Evolutionary conservation across 1,284 basidiomycete genomes (phyloP).

Genomic region (Leccinum subrobustum): DNA sequence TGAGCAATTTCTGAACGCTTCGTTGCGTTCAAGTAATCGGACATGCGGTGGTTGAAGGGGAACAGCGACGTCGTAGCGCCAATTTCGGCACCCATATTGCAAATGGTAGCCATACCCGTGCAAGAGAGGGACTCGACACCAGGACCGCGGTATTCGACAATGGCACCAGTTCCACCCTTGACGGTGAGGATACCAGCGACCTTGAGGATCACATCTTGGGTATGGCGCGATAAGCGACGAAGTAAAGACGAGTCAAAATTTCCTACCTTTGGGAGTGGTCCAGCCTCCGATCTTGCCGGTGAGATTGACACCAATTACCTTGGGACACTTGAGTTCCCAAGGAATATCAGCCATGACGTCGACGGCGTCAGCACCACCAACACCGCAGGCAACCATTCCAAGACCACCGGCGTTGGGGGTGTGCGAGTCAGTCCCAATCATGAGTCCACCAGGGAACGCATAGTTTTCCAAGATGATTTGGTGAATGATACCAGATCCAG

Average conservation of each 20-base stretch:
- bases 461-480: slow-evolving; percentile 99
- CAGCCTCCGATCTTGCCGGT: slow-evolving; percentile 95
- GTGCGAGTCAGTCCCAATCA: slow-evolving; percentile 99
- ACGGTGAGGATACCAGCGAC: slow-evolving; percentile 97
- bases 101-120: slow-evolving; percentile 99
- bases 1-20: slow-evolving; percentile 86
- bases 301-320: slow-evolving; percentile 97
- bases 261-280: slow-evolving; percentile 92
- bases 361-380: slow-evolving; percentile 98
- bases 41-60: slow-evolving; percentile 98
- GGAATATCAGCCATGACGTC: slow-evolving; percentile 98
- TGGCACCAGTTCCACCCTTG: slow-evolving; percentile 97
- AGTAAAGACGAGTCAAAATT: neutral
- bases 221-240: slow-evolving; percentile 5
- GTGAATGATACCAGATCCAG: slow-evolving; percentile 97
- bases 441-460: slow-evolving; percentile 97
- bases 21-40: slow-evolving; percentile 90
- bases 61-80: slow-evolving; percentile 98
- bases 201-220: slow-evolving; percentile 90
- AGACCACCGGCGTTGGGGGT: slow-evolving; percentile 99
- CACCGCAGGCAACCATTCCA: slow-evolving; percentile 98
- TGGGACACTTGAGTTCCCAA: slow-evolving; percentile 99
- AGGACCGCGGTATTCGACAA: slow-evolving; percentile 92
- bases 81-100: slow-evolving; percentile 99
- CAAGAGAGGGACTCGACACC: slow-evolving; percentile 96